These are phyloP conservation scores for Rosa chinensis DNA, from an alignment of 306 rosid species.

Conservation along the genomic window DNA sequence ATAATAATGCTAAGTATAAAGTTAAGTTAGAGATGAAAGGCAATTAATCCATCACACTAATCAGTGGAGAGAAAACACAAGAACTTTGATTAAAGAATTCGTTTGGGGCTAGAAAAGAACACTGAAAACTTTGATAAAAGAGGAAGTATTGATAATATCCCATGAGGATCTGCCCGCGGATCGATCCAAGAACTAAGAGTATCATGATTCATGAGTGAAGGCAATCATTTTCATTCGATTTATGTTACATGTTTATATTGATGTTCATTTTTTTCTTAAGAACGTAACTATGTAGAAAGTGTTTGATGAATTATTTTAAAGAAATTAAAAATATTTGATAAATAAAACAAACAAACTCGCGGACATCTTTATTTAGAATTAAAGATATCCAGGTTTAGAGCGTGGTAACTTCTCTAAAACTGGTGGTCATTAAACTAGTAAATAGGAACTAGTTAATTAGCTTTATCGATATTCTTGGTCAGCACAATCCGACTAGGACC, in stretches of 20 bases:
- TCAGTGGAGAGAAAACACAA: conserved; percentile 30
- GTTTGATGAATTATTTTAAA: too few relatives aligned
- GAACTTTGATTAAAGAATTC: conserved; percentile 22
- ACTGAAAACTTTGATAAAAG: background rate
- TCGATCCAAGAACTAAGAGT: too few relatives aligned
- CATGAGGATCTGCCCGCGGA: conserved; percentile 13
- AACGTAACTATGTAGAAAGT: too few relatives aligned
- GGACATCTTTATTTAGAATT: background rate
- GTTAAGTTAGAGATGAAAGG: background rate
- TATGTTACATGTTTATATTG: too few relatives aligned
- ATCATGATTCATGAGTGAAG: too few relatives aligned
- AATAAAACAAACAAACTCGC: background rate
- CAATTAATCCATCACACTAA: conserved; percentile 21
- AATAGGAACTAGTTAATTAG: background rate
- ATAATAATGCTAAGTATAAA: background rate
- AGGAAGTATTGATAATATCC: conserved; percentile 9
- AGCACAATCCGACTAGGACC: conserved; percentile 29
- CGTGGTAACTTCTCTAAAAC: conserved; percentile 31
- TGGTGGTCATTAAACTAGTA: conserved; percentile 20
- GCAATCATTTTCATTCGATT: background rate
- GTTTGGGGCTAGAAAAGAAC: conserved; percentile 9
- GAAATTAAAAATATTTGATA: too few relatives aligned
- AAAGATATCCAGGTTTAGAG: conserved; percentile 2
- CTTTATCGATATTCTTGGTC: conserved; percentile 24
- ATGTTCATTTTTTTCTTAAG: too few relatives aligned